These are phyloP conservation scores for Albizia julibrissin DNA, from an alignment of 306 rosid species.

Conservation along the genomic window DNA sequence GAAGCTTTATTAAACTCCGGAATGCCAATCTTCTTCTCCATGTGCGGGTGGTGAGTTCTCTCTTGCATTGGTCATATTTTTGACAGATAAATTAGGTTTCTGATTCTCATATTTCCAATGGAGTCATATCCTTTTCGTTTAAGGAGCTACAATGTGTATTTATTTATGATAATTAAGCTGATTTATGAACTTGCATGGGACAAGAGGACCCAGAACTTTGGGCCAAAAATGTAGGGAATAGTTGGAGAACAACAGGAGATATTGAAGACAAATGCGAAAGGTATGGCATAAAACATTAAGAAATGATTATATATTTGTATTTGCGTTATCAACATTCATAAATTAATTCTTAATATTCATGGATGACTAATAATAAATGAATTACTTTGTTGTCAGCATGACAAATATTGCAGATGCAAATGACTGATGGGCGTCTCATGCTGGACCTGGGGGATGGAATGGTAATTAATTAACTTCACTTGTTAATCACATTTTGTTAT, in stretches of 20 bases:
- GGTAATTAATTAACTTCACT: constrained; percentile 42
- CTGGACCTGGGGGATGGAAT: constrained; percentile 85
- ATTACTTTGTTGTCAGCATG: constrained; percentile 47
- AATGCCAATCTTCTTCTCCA: constrained; percentile 60
- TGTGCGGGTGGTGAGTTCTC: constrained; percentile 73
- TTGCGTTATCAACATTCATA: neutral
- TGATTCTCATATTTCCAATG: neutral
- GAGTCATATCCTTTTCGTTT: too few relatives aligned
- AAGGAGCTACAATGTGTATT: too few relatives aligned
- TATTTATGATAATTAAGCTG: neutral
- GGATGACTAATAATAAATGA: neutral
- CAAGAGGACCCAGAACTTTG: constrained; percentile 68
- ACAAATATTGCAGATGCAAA: constrained; percentile 62
- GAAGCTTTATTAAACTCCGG: constrained; percentile 54
- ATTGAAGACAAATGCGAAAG: constrained; percentile 67
- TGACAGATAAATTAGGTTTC: neutral
- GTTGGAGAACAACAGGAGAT: constrained; percentile 89
- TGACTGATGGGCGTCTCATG: constrained; percentile 75
- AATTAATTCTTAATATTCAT: neutral
- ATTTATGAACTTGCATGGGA: constrained; percentile 49
- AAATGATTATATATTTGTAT: neutral
- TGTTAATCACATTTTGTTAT: neutral
- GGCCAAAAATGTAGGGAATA: constrained; percentile 69
- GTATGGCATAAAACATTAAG: constrained; percentile 28
- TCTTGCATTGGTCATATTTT: neutral